Base-by-base conservation (phyloP, 2,329 filamentous ascomycete species). In the Penicillium sclerotiorum region DNA sequence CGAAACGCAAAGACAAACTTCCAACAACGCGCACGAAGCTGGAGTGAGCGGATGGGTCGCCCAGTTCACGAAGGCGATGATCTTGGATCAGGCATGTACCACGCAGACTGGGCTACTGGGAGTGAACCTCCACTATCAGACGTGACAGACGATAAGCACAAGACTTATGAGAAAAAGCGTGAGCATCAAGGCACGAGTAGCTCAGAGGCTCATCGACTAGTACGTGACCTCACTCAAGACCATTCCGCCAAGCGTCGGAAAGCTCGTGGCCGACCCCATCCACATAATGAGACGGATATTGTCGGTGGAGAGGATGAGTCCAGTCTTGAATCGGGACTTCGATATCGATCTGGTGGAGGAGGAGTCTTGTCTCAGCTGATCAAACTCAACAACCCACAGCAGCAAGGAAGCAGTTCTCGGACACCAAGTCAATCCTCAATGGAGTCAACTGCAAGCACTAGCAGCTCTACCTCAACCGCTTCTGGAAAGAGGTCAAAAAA, bases 361-460 rank as follows among this genome's bases (percentile, higher is more conserved):
- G 67, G 67, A 2, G 59, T 70, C 17, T 47, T 70, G 23, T 64
- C 67, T 4, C 63, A 70, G 43, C 43, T 70, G 36, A 60, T 69
- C 13, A 65, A 63, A 21, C 35, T 69, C 18, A 62, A 67, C 30
- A 55, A 54, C 8, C 39, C 48, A 21, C 49, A 57, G 22, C 25
- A 42, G 15, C 50, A 46, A 22, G 46, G 47, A 12, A 37, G 30
- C 4, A 25, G 45, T 17, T 52, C 53, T 28, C 44, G 53, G 17
- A 45, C 45, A 6, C 46, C 47, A 12, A 55, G 54, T 49, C 54
- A 50, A 23, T 53, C 53, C 1, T 55, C 61, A 7, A 30, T 53
- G 0, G 47, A 53, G 4, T 50, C 48, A n/a, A 27, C 35, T 13
- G 9, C 41, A 2, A 55, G 52, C 33, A 11, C 39, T n/a, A 37